Evolutionary conservation across 2,329 filamentous ascomycete species (phyloP).

Genomic region (Trichoderma sp.): DNA sequence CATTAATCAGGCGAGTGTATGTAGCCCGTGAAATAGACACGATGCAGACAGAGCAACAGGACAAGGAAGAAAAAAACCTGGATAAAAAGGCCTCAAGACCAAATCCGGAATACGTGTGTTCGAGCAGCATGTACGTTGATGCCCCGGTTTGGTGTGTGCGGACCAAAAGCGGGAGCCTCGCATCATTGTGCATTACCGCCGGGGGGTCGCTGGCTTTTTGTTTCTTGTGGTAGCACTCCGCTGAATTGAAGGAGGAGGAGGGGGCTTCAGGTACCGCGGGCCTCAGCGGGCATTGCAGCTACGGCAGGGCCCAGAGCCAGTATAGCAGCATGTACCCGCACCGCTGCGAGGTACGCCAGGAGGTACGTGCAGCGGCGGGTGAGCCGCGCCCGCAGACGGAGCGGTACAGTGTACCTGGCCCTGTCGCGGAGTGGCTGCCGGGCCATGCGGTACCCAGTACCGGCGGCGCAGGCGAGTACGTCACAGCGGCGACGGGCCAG

Average conservation of each 20-base stretch:
- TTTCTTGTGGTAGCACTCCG: constrained; percentile 19
- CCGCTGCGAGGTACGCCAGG: not conserved
- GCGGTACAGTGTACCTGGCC: not conserved
- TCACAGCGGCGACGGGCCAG: not conserved
- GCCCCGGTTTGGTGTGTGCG: not conserved
- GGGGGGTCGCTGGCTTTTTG: not conserved
- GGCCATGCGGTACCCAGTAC: not conserved
- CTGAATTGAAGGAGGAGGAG: not conserved
- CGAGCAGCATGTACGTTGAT: not conserved
- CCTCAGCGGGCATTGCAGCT: not conserved
- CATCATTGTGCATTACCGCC: constrained; percentile 23
- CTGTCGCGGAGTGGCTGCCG: not conserved
- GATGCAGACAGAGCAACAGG: too few relatives aligned
- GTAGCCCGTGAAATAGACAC: too few relatives aligned
- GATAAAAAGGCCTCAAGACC: not conserved
- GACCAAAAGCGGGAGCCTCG: not conserved
- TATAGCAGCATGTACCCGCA: not conserved
- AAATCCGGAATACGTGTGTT: not conserved
- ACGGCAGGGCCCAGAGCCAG: not conserved
- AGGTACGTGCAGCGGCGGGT: not conserved
- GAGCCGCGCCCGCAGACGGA: not conserved
- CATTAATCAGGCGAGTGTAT: not conserved
- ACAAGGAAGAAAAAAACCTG: not conserved
- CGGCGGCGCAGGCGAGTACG: not conserved
- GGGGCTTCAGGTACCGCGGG: constrained; percentile 13